Evolutionary conservation across 1,284 basidiomycete genomes (phyloP), one percentile per base, ranked within the genome.

Genomic region (Boletus subluridellus): DNA sequence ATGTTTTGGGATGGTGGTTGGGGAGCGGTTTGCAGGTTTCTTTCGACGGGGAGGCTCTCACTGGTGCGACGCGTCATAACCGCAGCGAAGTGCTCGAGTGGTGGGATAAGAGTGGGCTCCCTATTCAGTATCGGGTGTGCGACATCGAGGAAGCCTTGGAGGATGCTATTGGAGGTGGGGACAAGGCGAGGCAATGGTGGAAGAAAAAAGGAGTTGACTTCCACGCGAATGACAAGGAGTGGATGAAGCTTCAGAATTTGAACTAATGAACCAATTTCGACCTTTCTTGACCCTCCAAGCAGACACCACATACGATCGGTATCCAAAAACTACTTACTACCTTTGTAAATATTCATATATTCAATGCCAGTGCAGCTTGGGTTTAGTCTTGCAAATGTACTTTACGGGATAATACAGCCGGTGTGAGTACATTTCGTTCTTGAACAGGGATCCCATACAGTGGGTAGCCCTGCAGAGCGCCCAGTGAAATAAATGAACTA

Each of bases 111-210:
- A 87, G 83, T 54, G 85, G 85, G 9, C 76, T 93, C 50, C 80
- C 86, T 5, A 84, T 93, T 58, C 86, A 89, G 67, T 93, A 91
- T 71, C 82, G 90, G 52, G 85, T 90, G 81, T 92, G 90, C 67
- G 90, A 93, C 75, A 85, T 88, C 55, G 91, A 94, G 69, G 92
- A 92, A 75, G 91, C 90, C 4, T 72, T 93, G 63, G 90, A 93
- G 71, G 90, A 93, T 65, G 86, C 88, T 1, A 88, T 90, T 52
- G 87, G 86, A 4, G 87, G 85, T 11, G 89, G 87, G 7, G 82
- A 84, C 61, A 80, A 78, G 52, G 88, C 86, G 14, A 80, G 88
- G 65, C 77, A 76, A 54, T 92, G 90, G 90, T 92, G 90, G 90
- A 82, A 79, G 68, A 73, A 74, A 61, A 90, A 89, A 68, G 89